Evolutionary conservation across 345 rosid genomes (phyloP), one percentile per base, ranked within the genome.

Genomic region (Psidium friedrichsthalianum): DNA sequence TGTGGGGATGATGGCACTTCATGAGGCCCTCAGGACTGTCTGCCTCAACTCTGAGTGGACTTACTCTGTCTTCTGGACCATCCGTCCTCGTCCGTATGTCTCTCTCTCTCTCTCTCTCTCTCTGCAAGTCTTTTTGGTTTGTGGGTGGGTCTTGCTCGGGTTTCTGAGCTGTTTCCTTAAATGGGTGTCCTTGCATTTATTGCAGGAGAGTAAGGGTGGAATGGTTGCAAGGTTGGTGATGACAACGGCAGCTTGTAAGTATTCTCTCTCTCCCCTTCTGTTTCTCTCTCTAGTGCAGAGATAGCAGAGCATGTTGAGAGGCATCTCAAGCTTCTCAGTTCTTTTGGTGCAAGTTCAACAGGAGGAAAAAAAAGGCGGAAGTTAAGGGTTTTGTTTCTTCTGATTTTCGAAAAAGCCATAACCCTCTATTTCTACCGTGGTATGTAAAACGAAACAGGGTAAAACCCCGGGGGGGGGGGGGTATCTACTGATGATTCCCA

Each of bases 61-160:
- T 94, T 97, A 97, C 95, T 96, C 99, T 96, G 99, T 97, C 87
- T 97, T 97, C 97, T 97, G 99, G 99, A 96, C 99, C 88, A 97
- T 97, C 87, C 99, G 99, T 91, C 99, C 99, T 90, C 96, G 99
- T 89, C 98, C 95, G 99, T 97, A 94, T 88, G 82, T 55, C 69
- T 85, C 83, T 81, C 86, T 87, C 86, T 59, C 78, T 58, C 56
- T 49, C n/a, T n/a, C 82, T 58, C 56, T 86, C 74, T 82, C 87
- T 86, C 84, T 54, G 78, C 86, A 86, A 74, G 88, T 88, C 85
- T 69, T 87, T 74, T 82, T 81, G 82, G 83, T 81, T 36, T 40
- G 87, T 82, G 27, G 12, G 29, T 42, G 74, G 6, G 86, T 82
- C 47, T 54, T 85, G 74, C 87, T 86, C 15, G 36, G 54, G 32